Conservation (phyloP, 1,284 basidiomycete species). For the Spongiforma sp. region DNA sequence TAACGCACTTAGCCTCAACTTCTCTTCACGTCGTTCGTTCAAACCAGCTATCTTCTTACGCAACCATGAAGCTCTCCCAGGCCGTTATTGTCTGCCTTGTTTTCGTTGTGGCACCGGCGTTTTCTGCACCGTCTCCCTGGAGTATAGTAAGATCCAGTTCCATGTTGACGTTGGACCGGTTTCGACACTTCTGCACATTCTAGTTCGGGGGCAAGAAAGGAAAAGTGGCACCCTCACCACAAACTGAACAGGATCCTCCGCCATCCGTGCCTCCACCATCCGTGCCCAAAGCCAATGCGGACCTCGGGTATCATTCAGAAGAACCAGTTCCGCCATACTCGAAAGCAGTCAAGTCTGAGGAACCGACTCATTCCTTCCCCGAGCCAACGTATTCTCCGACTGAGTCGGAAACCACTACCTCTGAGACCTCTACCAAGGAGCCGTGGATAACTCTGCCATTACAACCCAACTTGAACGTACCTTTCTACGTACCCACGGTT, state of each 20-base stretch:
- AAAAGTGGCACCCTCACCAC: no score
- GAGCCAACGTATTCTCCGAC: no score
- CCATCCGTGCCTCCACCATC: no score
- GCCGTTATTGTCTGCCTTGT: neutral
- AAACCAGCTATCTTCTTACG: neutral
- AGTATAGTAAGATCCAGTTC: neutral
- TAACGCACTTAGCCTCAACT: neutral
- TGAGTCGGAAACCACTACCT: no score
- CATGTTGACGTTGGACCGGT: neutral
- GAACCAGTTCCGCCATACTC: no score
- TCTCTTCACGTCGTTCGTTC: neutral
- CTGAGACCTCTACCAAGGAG: neutral
- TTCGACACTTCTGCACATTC: neutral
- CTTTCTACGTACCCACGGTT: neutral
- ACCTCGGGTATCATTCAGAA: no score
- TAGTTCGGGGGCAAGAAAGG: neutral
- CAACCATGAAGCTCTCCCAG: neutral
- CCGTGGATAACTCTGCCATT: neutral
- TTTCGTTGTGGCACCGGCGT: neutral
- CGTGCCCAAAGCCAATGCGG: no score
- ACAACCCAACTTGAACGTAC: neutral
- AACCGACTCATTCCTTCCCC: no score
- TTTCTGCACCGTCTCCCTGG: neutral
- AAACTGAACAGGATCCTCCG: neutral
- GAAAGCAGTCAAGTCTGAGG: no score